Percentiles rank a stretch among this genome's conserved stretches.
These are phyloP conservation scores for Leccinum subrobustum DNA, from an alignment of 1,284 basidiomycete species.

Conservation along the genomic window DNA sequence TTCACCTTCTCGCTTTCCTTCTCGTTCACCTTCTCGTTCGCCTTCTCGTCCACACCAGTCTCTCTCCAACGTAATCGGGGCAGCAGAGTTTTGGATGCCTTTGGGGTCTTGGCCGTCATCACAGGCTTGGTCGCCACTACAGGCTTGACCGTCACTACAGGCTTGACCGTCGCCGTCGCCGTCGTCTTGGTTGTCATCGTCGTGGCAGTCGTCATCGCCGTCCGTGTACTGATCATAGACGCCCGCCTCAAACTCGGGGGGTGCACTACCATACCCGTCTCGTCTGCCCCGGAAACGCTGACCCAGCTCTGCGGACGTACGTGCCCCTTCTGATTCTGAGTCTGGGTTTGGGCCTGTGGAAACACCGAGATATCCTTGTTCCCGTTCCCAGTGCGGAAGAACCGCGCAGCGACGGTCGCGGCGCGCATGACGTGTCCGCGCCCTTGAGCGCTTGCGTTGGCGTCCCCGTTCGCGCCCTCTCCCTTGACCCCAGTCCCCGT, in stretches of 20 bases:
- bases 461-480: background rate
- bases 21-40: background rate
- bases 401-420: constrained; percentile 15
- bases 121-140: background rate
- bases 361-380: background rate
- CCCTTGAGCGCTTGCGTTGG: background rate
- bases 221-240: constrained; percentile 22
- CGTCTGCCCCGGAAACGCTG: constrained; percentile 11
- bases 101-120: background rate
- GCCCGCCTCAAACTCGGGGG: constrained; percentile 3
- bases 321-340: background rate
- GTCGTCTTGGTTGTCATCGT: constrained; percentile 5
- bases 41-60: background rate
- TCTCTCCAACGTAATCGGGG: background rate
- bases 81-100: background rate
- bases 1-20: background rate
- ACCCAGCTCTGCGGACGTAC: background rate
- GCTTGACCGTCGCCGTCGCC: background rate
- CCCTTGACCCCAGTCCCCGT: too few relatives aligned
- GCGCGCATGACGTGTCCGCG: constrained; percentile 10
- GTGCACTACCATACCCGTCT: constrained; percentile 20
- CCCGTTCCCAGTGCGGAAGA: constrained; percentile 18
- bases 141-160: too few relatives aligned
- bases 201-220: constrained; percentile 8
- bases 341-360: background rate